Evolutionary conservation across 2,329 filamentous ascomycete genomes (phyloP).

Genomic region (Alternaria angustiovoidea): DNA sequence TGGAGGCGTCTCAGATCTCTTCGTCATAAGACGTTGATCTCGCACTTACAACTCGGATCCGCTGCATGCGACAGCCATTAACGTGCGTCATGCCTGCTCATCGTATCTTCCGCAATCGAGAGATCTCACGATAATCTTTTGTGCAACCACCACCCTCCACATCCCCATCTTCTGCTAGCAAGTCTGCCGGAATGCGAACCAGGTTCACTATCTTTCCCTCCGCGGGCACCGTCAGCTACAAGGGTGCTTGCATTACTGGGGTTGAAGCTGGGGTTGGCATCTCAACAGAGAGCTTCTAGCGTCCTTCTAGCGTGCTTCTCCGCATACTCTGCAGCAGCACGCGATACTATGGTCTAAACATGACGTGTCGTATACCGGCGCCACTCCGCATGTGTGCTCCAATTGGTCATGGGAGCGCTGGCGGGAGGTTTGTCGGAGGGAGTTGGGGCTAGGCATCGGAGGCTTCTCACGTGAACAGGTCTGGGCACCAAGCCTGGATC

Average conservation of each 20-base stretch:
- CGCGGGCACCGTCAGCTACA: background rate
- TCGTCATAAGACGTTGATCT: background rate
- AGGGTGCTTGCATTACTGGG: slow-evolving; percentile 7
- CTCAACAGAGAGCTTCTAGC: slow-evolving; percentile 32
- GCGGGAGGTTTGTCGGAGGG: slow-evolving; percentile 25
- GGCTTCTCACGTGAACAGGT: slow-evolving; percentile 6
- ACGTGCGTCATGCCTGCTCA: background rate
- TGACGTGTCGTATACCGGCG: slow-evolving; percentile 5
- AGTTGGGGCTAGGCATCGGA: slow-evolving; percentile 5
- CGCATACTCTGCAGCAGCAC: slow-evolving; percentile 13
- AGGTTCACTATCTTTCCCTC: slow-evolving; percentile 3
- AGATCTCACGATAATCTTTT: background rate
- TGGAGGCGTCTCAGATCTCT: background rate
- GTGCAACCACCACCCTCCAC: background rate
- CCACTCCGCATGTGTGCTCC: slow-evolving; percentile 2
- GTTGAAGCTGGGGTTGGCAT: slow-evolving; percentile 4
- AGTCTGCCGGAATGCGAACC: background rate
- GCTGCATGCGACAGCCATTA: background rate
- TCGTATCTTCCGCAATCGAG: background rate
- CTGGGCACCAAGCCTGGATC: slow-evolving; percentile 7
- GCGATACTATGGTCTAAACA: background rate
- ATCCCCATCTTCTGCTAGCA: background rate
- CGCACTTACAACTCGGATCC: background rate
- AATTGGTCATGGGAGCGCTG: slow-evolving; percentile 9
- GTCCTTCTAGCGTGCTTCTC: slow-evolving; percentile 33